Evolutionary conservation across 2,329 filamentous ascomycete genomes (phyloP), one percentile per base, ranked within the genome.

Genomic region (Aspergillus glaucus): DNA sequence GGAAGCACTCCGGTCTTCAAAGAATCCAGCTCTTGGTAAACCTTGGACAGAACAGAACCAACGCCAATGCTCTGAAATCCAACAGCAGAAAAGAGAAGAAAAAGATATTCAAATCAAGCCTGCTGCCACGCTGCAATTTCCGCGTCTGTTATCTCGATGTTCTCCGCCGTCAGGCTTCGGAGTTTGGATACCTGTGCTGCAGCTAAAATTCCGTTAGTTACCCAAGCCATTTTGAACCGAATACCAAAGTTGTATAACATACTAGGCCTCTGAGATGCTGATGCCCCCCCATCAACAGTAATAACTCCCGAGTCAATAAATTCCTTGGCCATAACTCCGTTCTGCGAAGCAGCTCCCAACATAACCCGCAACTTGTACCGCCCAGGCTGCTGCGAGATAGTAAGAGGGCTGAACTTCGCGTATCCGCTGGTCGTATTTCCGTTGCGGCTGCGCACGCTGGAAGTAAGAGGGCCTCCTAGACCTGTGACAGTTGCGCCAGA

Each of bases 111-210:
- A 22, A 36, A 36, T 21, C 12, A 40, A 19, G 19, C 17, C 37
- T 19, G 15, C 43, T 66, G 62, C 63, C 63, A 66, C n/a, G 54
- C 54, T 7, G 57, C 57, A 45, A 67, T 66, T 21, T 66, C 63
- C 3, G 55, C 56, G 5, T 54, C 44, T 5, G 64, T 59, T 26
- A 67, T 65, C 45, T 61, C 64, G 19, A 66, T 50, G 26, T 65
- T 65, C 43, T 67, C 62, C 14, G 52, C 48, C 10, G 60, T 57
- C 22, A 67, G 53, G 36, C 45, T 52, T 36, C 61, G 60, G 6
- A 65, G 54, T 28, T 50, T 59, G 4, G 52, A 51, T 26, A 63
- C 34, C 42, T 64, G 61, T 12, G 50, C 42, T 6, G 59, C 49
- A 49, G 55, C 64, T 67, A 47, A 15, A 46, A 42, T 15, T 15